Evolutionary conservation across 163 green algal species (phyloP), one percentile per base, ranked within the genome.

Genomic region (Scenedesmus sp.): DNA sequence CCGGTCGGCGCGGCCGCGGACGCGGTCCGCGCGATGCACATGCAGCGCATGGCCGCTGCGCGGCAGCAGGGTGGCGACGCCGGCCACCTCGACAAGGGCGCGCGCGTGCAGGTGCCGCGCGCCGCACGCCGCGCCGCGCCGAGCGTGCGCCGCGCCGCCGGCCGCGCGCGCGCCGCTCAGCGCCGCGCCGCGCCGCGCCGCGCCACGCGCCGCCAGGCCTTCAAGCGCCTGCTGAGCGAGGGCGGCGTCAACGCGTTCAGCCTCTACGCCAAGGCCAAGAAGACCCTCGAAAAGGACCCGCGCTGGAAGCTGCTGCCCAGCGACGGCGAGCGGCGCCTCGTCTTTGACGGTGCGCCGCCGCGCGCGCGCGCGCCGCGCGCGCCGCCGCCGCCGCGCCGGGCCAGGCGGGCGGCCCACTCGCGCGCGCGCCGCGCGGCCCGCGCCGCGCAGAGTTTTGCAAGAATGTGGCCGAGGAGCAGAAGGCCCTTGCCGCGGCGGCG

Each of bases 301-400:
- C 28, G 71, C 82, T 95, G 88, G 81, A 84, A 85, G 63, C 84
- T 84, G 24, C 60, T 93, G 13, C 56, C 69, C 1, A 88, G 53
- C 42, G 24, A 85, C 10, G 89, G 90, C 33, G 87, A 95, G 73
- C 85, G 89, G 58, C 81, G 85, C 22, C 51, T 53, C 22, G 73
- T 90, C 3, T 97, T 97, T 85, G 92, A 95, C 53, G 85, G 89
- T n/a, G n/a, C n/a, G n/a, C n/a, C n/a, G n/a, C n/a, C n/a, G n/a
- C n/a, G n/a, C n/a, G n/a, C n/a, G n/a, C n/a, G n/a, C n/a, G n/a
- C n/a, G n/a, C n/a, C n/a, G n/a, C n/a, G n/a, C n/a, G n/a, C n/a
- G n/a, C n/a, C n/a, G n/a, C n/a, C n/a, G n/a, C n/a, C n/a, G n/a
- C n/a, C n/a, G n/a, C n/a, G n/a, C n/a, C n/a, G n/a, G n/a, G n/a